Conservation (phyloP, 352 stramenopile genomes). For the Phytopythium mirpurense region DNA sequence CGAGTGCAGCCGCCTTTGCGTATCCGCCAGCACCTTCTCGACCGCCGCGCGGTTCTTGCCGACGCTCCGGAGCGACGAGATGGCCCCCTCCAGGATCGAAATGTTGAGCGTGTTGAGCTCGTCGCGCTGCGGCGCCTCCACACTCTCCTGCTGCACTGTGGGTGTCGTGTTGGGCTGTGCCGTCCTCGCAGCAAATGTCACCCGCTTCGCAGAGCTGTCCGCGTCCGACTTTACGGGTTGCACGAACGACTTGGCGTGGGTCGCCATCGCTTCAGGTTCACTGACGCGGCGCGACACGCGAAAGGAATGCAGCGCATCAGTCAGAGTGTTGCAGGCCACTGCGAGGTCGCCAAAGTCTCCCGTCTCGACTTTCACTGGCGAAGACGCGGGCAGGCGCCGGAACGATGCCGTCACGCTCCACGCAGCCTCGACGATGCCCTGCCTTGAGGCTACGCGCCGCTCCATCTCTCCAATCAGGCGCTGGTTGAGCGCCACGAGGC, state of each 20-base stretch:
- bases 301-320: conserved; percentile 31
- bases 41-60: conserved; percentile 27
- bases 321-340: conserved; percentile 29
- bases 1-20: conserved; percentile 13
- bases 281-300: conserved; percentile 14
- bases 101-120: conserved; percentile 28
- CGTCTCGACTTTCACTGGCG: conserved; percentile 7
- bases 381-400: conserved; percentile 16
- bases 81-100: conserved; percentile 33
- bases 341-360: conserved; percentile 38
- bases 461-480: conserved; percentile 40
- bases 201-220: neutral
- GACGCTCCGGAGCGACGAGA: conserved; percentile 30
- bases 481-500: conserved; percentile 40
- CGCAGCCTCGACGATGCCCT: conserved; percentile 35
- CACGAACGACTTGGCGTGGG: neutral
- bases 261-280: neutral
- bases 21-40: conserved; percentile 23
- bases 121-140: conserved; percentile 1
- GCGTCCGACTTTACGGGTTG: neutral
- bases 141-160: conserved; percentile 11
- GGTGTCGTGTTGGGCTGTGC: neutral
- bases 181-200: neutral
- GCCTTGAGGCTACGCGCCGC: conserved; percentile 22
- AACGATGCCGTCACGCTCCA: conserved; percentile 31